Percentiles rank a stretch among this genome's conserved stretches.
These are phyloP conservation scores for Marasmius tenuissimus DNA, from an alignment of 1,284 basidiomycete genomes.

Conservation along the genomic window DNA sequence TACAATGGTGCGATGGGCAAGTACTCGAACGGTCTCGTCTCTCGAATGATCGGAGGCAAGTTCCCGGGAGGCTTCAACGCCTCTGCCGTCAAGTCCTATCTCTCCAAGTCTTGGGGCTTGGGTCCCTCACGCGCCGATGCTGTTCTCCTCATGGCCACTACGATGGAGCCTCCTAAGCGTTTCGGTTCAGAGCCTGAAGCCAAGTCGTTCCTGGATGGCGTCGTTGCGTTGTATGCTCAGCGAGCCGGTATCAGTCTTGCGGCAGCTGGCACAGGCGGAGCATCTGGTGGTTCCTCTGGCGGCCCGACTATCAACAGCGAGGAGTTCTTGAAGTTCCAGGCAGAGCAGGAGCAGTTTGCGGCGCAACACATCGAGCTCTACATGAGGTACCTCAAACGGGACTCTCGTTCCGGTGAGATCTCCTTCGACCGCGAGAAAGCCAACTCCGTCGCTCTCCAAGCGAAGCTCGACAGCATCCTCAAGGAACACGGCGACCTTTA, in stretches of 20 bases:
- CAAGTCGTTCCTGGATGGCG: slow-evolving; percentile 89
- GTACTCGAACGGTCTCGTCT: slow-evolving; percentile 90
- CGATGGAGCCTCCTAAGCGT: slow-evolving; percentile 93
- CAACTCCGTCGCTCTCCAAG: slow-evolving; percentile 73
- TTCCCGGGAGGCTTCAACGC: slow-evolving; percentile 99
- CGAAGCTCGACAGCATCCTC: slow-evolving; percentile 83
- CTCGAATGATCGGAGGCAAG: slow-evolving; percentile 91
- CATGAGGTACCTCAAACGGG: slow-evolving; percentile 93
- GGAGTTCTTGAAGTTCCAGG: slow-evolving; percentile 95
- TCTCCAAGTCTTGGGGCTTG: slow-evolving; percentile 92
- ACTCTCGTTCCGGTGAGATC: slow-evolving; percentile 90
- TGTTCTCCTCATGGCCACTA: slow-evolving; percentile 89
- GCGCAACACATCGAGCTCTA: slow-evolving; percentile 93
- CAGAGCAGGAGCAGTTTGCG: slow-evolving; percentile 91
- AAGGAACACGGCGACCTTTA: slow-evolving; percentile 93
- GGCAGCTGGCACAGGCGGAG: slow-evolving; percentile 61
- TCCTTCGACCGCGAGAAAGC: slow-evolving; percentile 86
- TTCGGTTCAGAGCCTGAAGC: slow-evolving; percentile 90
- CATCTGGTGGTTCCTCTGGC: slow-evolving; percentile 61
- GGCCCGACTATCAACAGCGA: slow-evolving; percentile 95
- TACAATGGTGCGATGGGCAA: slow-evolving; percentile 91
- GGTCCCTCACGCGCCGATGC: slow-evolving; percentile 88
- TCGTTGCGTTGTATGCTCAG: slow-evolving; percentile 84
- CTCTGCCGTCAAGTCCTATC: slow-evolving; percentile 87
- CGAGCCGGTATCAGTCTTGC: slow-evolving; percentile 87